phyloP scores from a whole-genome alignment of 306 rosid genomes.

The Rosa chinensis region DNA sequence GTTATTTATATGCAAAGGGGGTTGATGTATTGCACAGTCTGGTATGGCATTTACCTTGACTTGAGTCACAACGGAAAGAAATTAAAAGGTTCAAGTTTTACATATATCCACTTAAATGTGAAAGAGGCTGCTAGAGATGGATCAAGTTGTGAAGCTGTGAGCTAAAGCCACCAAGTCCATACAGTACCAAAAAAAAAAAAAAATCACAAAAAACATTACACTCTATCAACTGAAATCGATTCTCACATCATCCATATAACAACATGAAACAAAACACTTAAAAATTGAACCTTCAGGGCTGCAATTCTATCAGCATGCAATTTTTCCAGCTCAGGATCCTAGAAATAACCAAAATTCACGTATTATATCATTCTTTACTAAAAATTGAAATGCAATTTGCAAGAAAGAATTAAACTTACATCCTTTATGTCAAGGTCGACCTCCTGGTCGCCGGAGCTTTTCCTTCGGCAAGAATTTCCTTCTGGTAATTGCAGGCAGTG shows the following conservation, averaged over 20 bases:
- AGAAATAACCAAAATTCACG: slow-evolving; percentile 29
- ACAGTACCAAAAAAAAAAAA: too few relatives aligned
- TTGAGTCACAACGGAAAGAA: too few relatives aligned
- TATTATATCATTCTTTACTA: background rate
- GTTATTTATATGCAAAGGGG: too few relatives aligned
- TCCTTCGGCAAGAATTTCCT: slow-evolving; percentile 63
- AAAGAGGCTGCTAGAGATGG: too few relatives aligned
- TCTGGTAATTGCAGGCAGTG: slow-evolving; percentile 86
- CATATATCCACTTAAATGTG: too few relatives aligned
- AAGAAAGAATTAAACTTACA: slow-evolving; percentile 42
- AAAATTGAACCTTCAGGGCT: slow-evolving; percentile 71
- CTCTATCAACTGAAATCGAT: background rate
- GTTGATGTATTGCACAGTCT: too few relatives aligned
- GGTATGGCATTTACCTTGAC: too few relatives aligned
- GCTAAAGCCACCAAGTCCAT: too few relatives aligned
- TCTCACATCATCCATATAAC: slow-evolving; percentile 13
- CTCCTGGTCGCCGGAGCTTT: slow-evolving; percentile 58
- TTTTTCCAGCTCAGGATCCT: slow-evolving; percentile 98
- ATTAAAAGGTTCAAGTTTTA: too few relatives aligned
- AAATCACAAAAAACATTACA: too few relatives aligned
- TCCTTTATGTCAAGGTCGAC: slow-evolving; percentile 91
- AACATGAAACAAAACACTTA: background rate
- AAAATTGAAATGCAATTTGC: slow-evolving; percentile 1
- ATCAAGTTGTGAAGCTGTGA: too few relatives aligned
- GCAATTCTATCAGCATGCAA: slow-evolving; percentile 90